Percentiles rank a stretch among this genome's conserved stretches.
These are phyloP conservation scores for Houttuynia cordata DNA, from an alignment of 164 flowering plant genomes.

Conservation along the genomic window DNA sequence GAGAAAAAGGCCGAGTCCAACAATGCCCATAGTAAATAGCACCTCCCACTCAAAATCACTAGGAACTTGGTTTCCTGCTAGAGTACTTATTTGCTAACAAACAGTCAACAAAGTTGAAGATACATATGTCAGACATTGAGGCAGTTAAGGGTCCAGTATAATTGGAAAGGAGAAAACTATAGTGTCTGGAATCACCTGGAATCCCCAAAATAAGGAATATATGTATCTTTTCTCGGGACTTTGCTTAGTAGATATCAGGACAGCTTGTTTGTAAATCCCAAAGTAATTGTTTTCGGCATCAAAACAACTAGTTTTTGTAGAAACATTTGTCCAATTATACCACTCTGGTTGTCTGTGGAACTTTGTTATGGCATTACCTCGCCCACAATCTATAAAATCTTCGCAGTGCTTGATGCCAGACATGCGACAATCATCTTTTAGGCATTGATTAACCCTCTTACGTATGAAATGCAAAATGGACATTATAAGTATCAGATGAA, in stretches of 20 bases:
- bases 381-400: slow-evolving; percentile 61
- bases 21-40: slow-evolving; percentile 72
- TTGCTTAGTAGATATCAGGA: slow-evolving; percentile 34
- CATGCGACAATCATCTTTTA: slow-evolving; percentile 47
- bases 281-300: slow-evolving; percentile 13
- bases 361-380: slow-evolving; percentile 9
- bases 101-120: not conserved
- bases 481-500: no score
- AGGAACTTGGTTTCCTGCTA: slow-evolving; percentile 81
- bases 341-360: slow-evolving; percentile 1
- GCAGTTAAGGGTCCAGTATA: not conserved
- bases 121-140: not conserved
- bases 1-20: slow-evolving; percentile 76
- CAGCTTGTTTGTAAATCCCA: slow-evolving; percentile 63
- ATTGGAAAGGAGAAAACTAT: not conserved
- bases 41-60: slow-evolving; percentile 81
- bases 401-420: slow-evolving; percentile 16
- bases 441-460: slow-evolving; percentile 86
- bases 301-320: slow-evolving; percentile 37
- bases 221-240: slow-evolving; percentile 41
- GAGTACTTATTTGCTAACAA: slow-evolving; percentile 77
- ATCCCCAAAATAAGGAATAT: slow-evolving; percentile 88
- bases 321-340: slow-evolving; percentile 25
- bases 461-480: not conserved
- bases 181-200: slow-evolving; percentile 35